phyloP scores from a whole-genome alignment of 2,329 filamentous ascomycete genomes.

The Hysterium pulicare region DNA sequence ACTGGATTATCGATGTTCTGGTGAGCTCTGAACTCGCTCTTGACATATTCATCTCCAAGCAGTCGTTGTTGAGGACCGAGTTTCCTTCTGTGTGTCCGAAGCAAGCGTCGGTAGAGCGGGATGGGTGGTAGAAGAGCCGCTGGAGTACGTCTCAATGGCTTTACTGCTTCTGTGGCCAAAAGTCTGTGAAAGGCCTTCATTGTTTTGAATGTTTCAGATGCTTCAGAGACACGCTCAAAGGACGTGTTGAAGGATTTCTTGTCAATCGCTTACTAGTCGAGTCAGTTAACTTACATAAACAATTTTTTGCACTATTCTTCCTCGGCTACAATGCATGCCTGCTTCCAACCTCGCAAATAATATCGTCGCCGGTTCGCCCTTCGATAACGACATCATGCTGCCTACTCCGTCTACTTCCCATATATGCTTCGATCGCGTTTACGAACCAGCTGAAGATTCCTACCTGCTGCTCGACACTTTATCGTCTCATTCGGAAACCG shows the following conservation, averaged over 20 bases:
- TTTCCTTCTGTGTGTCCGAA: constrained; percentile 80
- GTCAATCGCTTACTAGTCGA: no score
- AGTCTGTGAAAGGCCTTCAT: constrained; percentile 32
- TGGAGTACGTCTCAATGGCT: constrained; percentile 39
- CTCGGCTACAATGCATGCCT: no score
- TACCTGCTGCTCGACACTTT: constrained; percentile 91
- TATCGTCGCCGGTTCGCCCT: constrained; percentile 10
- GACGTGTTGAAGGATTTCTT: no score
- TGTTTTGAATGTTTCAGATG: no score
- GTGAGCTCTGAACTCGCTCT: constrained; percentile 86
- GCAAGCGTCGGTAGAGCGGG: constrained; percentile 79
- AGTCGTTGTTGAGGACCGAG: constrained; percentile 71
- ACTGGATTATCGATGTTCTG: constrained; percentile 81
- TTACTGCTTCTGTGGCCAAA: constrained; percentile 33
- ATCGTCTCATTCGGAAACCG: constrained; percentile 64
- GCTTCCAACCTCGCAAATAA: constrained; percentile 23
- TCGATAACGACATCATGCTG: constrained; percentile 61
- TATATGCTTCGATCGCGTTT: constrained; percentile 82
- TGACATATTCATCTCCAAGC: constrained; percentile 89
- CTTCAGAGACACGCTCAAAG: no score
- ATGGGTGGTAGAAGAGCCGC: constrained; percentile 81
- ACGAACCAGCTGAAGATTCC: constrained; percentile 94
- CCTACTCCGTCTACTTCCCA: constrained; percentile 92
- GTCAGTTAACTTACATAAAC: no score
- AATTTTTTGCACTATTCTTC: no score